Base-by-base conservation (phyloP, 2,329 filamentous ascomycete genomes). In the Cladorrhinum sp. region DNA sequence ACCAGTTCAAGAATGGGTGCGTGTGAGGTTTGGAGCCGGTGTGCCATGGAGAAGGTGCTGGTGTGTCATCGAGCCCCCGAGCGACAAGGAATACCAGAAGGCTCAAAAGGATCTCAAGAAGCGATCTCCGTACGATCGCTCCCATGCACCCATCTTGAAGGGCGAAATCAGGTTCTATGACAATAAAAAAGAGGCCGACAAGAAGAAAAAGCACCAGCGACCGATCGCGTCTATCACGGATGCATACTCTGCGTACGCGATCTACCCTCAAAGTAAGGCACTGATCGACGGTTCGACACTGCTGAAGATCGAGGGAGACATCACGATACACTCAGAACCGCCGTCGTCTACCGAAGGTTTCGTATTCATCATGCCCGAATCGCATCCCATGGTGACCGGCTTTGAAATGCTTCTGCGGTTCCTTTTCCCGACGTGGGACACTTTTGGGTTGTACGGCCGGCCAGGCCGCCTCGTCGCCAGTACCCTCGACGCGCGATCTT, bases 81-180 rank as follows among this genome's bases (percentile, higher is more conserved):
- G 96, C 70, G 93, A 98, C 77, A 99, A 98, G 77, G 92, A 96
- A 68, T 87, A 87, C 66, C 85, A 88, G 66, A 96, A 92, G 73
- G 79, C 88, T 57, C 90, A 93, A 71, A 98, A 96, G 74, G 84
- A 88, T 25, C 73, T 90, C 70, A 96, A 96, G 75, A 88, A 88
- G 76, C 87, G 87, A 65, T 93, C 89, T 5, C 85, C 89, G 0
- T 97, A 98, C 72, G 91, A 96, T 68, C 87, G 91, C 27, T 83
- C 85, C 0, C 81, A 83, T 38, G 72, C 81, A 1, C 86, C 88
- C 1, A 68, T 87, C 0, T 79, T 96, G 27, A 96, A 91, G 71
- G 95, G 95, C 23, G 86, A 92, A 68, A 92, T 99, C 77, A 96
- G 92, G 69, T 98, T 99, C 73, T 99, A 96, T 76, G 93, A 97